Evolutionary conservation across 331 rosid species (phyloP), one percentile per base, ranked within the genome.

Genomic region (Quercus lobata): DNA sequence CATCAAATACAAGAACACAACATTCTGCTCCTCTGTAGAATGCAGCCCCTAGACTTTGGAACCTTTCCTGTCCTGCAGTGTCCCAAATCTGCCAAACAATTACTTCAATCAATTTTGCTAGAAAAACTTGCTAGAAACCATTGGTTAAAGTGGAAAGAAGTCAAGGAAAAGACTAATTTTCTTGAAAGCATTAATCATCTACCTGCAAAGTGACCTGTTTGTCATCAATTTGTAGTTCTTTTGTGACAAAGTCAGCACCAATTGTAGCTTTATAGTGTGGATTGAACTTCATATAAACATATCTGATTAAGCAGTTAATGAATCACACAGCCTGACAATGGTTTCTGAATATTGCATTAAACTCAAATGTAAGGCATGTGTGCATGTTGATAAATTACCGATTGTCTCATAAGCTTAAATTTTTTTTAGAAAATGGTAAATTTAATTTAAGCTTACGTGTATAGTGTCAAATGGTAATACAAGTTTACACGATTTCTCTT

Each of bases 21-120:
- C 98, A 94, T 86, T 94, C 98, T 49, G 98, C 91, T 3, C 97
- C 98, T 66, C 98, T 83, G 58, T 92, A 94, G 85, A 92, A 94
- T 65, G 97, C 97, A 65, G 92, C 86, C 0, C 97, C 97, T 32
- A 92, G 87, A 82, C 97, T 89, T 32, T 92, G 97, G 55, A 94
- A 94, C 89, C 93, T 88, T 74, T 94, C 98, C 52, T 92, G 97
- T n/a, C 98, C 98, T 63, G 98, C 98, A 4, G 98, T 94, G 80
- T 94, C 98, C 98, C 98, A 94, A 81, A 94, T 88, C 98, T 94
- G 83, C 85, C 79, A 78, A 1, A 69, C 35, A 12, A 79, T 30
- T 76, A 34, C 21, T 37, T 72, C 74, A 79, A 37, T 37, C 56
- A 57, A 29, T 57, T 55, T 37, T 53, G 22, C 71, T 7, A 56